phyloP scores from a whole-genome alignment of 176 grass and related monocot genomes.

The Rhynchospora pubera region DNA sequence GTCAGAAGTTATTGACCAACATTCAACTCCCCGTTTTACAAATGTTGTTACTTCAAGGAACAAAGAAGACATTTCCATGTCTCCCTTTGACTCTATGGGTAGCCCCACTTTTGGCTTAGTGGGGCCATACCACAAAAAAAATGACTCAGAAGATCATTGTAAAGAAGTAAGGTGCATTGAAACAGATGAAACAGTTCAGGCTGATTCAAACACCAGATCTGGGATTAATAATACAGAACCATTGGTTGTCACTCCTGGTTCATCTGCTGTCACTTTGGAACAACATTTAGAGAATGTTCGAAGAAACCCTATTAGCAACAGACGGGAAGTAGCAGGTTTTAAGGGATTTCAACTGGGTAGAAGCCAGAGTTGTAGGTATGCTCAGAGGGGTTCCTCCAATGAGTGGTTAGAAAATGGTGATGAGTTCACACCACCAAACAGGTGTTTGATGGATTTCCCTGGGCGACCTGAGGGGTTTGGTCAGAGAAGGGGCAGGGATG shows the following conservation, averaged over 20 bases:
- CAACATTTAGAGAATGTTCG: conserved; percentile 83
- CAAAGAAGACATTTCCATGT: conserved; percentile 24
- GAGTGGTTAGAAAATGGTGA: conserved; percentile 40
- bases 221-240: conserved; percentile 33
- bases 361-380: conserved; percentile 76
- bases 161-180: conserved; percentile 90
- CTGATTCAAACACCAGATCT: conserved; percentile 15
- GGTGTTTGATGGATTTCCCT: conserved; percentile 52
- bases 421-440: conserved; percentile 57
- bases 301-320: conserved; percentile 44
- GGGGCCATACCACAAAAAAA: conserved; percentile 33
- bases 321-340: conserved; percentile 24
- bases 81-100: conserved; percentile 33
- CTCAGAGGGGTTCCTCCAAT: conserved; percentile 45
- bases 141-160: conserved; percentile 74
- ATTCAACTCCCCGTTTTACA: conserved; percentile 31
- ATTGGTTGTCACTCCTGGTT: conserved; percentile 18
- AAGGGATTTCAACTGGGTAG: conserved; percentile 47
- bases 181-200: conserved; percentile 38
- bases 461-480: conserved; percentile 51
- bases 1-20: conserved; percentile 41
- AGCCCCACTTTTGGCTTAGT: conserved; percentile 48
- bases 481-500: conserved; percentile 30
- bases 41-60: neutral
- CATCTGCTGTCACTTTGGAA: conserved; percentile 51